Percentiles rank a stretch among this genome's conserved stretches.
Conservation (phyloP, 495 filamentous ascomycete genomes). For the Ramalina intermedia region DNA sequence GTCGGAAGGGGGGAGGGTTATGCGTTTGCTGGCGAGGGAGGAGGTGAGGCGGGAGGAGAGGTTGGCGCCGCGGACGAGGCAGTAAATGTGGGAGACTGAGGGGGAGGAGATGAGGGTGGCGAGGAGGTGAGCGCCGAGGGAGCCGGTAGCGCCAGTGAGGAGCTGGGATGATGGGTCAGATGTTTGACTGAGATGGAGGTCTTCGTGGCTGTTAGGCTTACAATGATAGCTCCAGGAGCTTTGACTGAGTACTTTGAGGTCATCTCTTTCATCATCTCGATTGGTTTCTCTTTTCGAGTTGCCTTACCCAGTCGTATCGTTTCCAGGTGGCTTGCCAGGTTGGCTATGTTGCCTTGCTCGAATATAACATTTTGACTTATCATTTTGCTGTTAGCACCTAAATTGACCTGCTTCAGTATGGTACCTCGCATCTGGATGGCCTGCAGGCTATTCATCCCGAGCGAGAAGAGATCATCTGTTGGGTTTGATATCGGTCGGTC, state of each 20-base stretch:
- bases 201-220: not conserved
- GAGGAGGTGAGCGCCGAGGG: conserved; percentile 41
- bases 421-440: conserved; percentile 41
- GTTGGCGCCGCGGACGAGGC: conserved; percentile 33
- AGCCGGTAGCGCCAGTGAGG: conserved; percentile 46
- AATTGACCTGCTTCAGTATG: conserved; percentile 31
- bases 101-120: conserved; percentile 30
- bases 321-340: conserved; percentile 32
- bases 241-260: conserved; percentile 36
- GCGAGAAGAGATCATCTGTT: conserved; percentile 37
- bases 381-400: conserved; percentile 18
- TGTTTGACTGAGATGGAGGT: not conserved
- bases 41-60: conserved; percentile 19
- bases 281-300: conserved; percentile 7
- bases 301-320: conserved; percentile 23
- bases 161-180: conserved; percentile 25
- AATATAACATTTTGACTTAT: conserved; percentile 35
- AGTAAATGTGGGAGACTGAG: conserved; percentile 33
- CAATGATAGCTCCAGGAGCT: conserved; percentile 12
- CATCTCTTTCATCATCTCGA: conserved; percentile 30
- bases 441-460: conserved; percentile 46
- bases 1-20: conserved; percentile 7
- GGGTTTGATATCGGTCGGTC: conserved; percentile 24
- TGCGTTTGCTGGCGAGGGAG: conserved; percentile 23
- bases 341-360: conserved; percentile 32